These are phyloP conservation scores for Cadophora luteo-olivacea DNA, from an alignment of 2,329 filamentous ascomycete genomes.

Conservation along the genomic window DNA sequence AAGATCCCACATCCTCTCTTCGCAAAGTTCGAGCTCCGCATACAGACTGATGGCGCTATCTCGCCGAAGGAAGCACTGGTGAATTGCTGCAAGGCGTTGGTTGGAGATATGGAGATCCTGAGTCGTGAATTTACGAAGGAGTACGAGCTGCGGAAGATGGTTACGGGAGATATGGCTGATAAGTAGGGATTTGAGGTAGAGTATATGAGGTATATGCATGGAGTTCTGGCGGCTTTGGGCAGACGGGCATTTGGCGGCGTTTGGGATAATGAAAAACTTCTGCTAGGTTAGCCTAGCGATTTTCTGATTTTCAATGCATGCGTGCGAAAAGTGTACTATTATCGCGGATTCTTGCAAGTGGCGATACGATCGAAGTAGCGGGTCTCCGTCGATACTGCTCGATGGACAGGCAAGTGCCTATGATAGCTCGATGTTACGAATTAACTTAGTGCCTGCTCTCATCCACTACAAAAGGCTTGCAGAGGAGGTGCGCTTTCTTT, in stretches of 20 bases:
- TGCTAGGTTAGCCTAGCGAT: neutral
- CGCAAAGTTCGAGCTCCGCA: slow-evolving; percentile 71
- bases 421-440: too few species aligned
- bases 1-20: slow-evolving; percentile 62
- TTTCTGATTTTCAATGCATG: neutral
- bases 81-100: slow-evolving; percentile 79
- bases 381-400: too few species aligned
- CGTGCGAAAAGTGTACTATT: neutral
- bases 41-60: slow-evolving; percentile 89
- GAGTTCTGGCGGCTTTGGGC: slow-evolving; percentile 7
- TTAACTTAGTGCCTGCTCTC: too few species aligned
- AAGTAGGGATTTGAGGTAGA: slow-evolving; percentile 13
- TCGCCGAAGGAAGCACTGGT: slow-evolving; percentile 90
- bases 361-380: too few species aligned
- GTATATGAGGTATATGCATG: neutral
- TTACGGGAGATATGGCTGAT: slow-evolving; percentile 50
- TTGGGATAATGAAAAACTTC: slow-evolving; percentile 6
- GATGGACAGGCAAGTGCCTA: too few species aligned
- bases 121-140: slow-evolving; percentile 92
- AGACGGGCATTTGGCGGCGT: slow-evolving; percentile 16
- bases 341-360: neutral
- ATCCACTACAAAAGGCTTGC: too few species aligned
- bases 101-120: slow-evolving; percentile 80
- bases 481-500: too few species aligned
- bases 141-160: slow-evolving; percentile 87